phyloP scores from a whole-genome alignment of 164 flowering plant species.

The Liquidambar formosana region DNA sequence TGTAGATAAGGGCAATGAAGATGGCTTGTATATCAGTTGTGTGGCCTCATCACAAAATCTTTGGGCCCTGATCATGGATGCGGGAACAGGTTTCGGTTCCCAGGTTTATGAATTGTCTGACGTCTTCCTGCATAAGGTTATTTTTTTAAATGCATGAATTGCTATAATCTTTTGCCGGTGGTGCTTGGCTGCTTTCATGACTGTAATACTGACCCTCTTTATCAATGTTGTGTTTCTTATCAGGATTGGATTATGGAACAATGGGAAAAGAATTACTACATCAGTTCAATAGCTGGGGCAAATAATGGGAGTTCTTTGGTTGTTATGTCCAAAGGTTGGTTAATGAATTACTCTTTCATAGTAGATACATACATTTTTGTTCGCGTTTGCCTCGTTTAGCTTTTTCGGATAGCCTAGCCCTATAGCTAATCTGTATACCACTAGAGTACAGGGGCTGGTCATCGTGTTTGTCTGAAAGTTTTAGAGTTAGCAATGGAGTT shows the following conservation, averaged over 20 bases:
- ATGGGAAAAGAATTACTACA: constrained; percentile 89
- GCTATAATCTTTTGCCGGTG: constrained; percentile 8
- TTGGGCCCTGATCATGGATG: constrained; percentile 96
- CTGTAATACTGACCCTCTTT: constrained; percentile 7
- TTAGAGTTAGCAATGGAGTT: no score
- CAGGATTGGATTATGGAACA: constrained; percentile 99
- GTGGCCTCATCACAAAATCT: constrained; percentile 74
- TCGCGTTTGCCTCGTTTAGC: not conserved
- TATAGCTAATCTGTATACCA: not conserved
- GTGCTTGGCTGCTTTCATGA: not conserved
- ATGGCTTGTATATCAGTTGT: constrained; percentile 78
- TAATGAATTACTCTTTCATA: not conserved
- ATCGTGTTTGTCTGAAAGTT: no score
- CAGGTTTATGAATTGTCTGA: constrained; percentile 83
- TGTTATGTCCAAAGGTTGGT: constrained; percentile 91
- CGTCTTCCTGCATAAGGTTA: constrained; percentile 75
- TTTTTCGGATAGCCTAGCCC: no score
- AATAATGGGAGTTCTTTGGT: constrained; percentile 82
- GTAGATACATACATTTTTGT: not conserved
- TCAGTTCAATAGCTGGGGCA: constrained; percentile 88
- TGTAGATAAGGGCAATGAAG: constrained; percentile 86
- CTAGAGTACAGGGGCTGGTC: no score
- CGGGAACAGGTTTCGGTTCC: constrained; percentile 75
- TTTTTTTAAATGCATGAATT: not conserved
- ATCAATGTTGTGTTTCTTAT: constrained; percentile 2